These are phyloP conservation scores for Cryptococcus floricola DNA, from an alignment of 1,284 basidiomycete genomes.

Conservation along the genomic window DNA sequence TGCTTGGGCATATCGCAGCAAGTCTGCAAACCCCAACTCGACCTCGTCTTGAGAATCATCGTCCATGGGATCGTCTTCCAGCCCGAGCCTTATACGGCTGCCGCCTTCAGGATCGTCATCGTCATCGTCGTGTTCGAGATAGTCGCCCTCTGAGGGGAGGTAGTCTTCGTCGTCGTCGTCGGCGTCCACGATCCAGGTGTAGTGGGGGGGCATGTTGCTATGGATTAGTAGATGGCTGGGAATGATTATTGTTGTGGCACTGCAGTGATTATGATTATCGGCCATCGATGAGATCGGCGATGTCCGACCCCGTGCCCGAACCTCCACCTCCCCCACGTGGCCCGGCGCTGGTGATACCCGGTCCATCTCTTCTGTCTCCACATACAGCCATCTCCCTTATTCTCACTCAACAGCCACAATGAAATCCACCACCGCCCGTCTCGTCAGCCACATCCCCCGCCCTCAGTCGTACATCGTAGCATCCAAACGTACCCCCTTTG, in stretches of 20 bases:
- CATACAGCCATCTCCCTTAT: too few relatives aligned
- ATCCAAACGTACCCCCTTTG: constrained; percentile 54
- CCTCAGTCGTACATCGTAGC: constrained; percentile 43
- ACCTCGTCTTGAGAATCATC: constrained; percentile 17
- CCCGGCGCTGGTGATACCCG: too few relatives aligned
- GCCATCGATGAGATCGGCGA: too few relatives aligned
- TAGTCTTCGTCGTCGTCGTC: not conserved
- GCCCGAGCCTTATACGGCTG: constrained; percentile 20
- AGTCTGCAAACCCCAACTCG: not conserved
- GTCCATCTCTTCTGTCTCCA: too few relatives aligned
- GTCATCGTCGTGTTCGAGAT: constrained; percentile 23
- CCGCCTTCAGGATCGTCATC: constrained; percentile 18
- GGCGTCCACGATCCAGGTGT: not conserved
- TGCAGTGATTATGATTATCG: not conserved
- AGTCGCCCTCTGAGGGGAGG: constrained; percentile 5
- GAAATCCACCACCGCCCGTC: constrained; percentile 13
- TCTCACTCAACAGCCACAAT: constrained; percentile 3
- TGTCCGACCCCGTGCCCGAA: too few relatives aligned
- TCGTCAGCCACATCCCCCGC: constrained; percentile 25
- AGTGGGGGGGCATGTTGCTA: not conserved
- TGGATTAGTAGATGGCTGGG: too few relatives aligned
- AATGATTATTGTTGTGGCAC: too few relatives aligned
- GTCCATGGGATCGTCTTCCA: constrained; percentile 22
- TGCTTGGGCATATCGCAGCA: not conserved
- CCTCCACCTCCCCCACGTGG: too few relatives aligned